Conservation (phyloP, 2,329 filamentous ascomycete species). For the Aspergillus pseudoterreus region DNA sequence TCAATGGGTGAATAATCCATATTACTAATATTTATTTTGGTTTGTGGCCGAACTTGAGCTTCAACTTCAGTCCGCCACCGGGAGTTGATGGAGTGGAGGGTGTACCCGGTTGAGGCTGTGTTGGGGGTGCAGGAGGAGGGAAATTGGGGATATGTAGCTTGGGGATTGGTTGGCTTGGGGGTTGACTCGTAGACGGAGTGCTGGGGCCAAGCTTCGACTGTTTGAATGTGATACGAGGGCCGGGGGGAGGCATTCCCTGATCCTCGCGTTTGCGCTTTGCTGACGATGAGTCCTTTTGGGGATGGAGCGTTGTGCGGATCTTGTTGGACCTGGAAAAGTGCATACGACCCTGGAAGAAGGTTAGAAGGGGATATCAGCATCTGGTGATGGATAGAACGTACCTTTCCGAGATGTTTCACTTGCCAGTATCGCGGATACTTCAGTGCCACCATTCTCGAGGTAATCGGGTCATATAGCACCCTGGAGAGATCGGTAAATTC, state of each 20-base stretch:
- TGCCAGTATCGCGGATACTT: conserved; percentile 57
- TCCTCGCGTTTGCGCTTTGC: conserved; percentile 41
- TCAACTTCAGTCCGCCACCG: conserved; percentile 40
- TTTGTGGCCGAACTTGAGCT: conserved; percentile 37
- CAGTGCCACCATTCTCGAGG: conserved; percentile 48
- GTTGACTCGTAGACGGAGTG: conserved; percentile 22
- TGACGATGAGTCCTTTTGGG: conserved; percentile 24
- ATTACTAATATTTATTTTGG: conserved; percentile 22
- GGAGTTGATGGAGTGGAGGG: conserved; percentile 30
- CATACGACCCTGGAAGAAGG: conserved; percentile 34
- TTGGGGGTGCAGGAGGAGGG: conserved; percentile 24
- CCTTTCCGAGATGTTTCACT: conserved; percentile 51
- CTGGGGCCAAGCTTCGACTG: conserved; percentile 32
- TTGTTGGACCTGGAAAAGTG: conserved; percentile 39
- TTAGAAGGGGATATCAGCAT: not conserved
- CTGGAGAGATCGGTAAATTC: conserved; percentile 57
- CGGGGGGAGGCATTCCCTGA: conserved; percentile 30
- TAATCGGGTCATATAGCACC: conserved; percentile 53
- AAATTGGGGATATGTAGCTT: conserved; percentile 34
- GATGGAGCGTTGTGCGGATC: conserved; percentile 35
- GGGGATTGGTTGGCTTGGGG: conserved; percentile 18
- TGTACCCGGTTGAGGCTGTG: conserved; percentile 10
- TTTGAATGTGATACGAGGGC: conserved; percentile 41
- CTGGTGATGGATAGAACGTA: conserved; percentile 17
- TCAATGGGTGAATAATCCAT: conserved; percentile 7